A percentile compares a stretch with the other conserved stretches of the same genome.
phyloP scores from a whole-genome alignment of 306 rosid species.

The Cercis canadensis region DNA sequence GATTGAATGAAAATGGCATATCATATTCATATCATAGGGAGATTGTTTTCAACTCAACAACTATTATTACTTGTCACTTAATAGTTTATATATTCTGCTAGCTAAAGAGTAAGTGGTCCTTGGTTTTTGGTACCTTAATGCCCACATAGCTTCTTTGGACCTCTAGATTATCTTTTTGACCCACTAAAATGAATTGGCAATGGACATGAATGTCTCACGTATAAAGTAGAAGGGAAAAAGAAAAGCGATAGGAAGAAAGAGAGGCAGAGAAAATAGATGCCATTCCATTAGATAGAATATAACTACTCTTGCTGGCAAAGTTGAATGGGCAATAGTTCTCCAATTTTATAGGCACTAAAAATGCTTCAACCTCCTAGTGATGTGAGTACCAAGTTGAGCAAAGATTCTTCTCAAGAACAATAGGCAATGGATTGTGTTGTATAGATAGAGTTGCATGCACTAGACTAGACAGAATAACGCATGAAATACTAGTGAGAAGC shows the following conservation, averaged over 20 bases:
- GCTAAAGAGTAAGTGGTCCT: slow-evolving; percentile 2
- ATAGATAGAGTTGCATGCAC: slow-evolving; percentile 5
- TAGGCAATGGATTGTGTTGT: slow-evolving; percentile 37
- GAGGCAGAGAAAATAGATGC: slow-evolving; percentile 71
- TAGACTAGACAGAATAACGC: too few relatives aligned
- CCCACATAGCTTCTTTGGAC: slow-evolving; percentile 44
- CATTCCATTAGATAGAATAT: slow-evolving; percentile 40
- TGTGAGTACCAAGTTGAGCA: slow-evolving; percentile 29
- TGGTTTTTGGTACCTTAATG: slow-evolving; percentile 40
- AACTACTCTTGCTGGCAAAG: slow-evolving; percentile 41
- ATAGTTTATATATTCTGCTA: background rate
- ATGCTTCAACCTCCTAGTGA: slow-evolving; percentile 31
- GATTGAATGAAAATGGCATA: slow-evolving; percentile 30
- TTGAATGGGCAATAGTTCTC: slow-evolving; percentile 38
- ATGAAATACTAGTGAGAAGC: slow-evolving; percentile 4
- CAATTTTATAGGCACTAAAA: slow-evolving; percentile 45
- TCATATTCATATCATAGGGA: too few relatives aligned
- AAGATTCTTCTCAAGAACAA: slow-evolving; percentile 49
- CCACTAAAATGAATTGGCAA: slow-evolving; percentile 35
- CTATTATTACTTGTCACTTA: slow-evolving; percentile 6
- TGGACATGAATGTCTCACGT: slow-evolving; percentile 37
- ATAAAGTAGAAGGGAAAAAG: slow-evolving; percentile 41
- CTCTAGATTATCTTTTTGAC: slow-evolving; percentile 47
- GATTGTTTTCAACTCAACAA: slow-evolving; percentile 21
- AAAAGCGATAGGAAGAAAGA: slow-evolving; percentile 35